Conservation (phyloP, 441 rosid genomes). For the Mallotus japonicus region DNA sequence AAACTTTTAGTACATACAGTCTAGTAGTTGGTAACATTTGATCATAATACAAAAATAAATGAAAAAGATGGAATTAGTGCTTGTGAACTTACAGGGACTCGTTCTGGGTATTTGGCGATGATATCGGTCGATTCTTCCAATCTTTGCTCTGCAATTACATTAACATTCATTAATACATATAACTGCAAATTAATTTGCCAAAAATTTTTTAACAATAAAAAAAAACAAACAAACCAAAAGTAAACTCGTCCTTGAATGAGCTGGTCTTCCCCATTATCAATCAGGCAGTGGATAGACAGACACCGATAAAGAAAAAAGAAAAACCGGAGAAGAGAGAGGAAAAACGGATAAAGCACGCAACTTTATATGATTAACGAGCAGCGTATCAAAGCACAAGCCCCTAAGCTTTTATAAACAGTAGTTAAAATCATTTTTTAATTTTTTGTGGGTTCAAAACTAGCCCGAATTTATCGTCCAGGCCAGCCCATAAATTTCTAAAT, state of each 20-base stretch:
- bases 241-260: slow-evolving; percentile 67
- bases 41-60: neutral
- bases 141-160: slow-evolving; percentile 52
- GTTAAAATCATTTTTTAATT: too few species aligned
- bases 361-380: too few species aligned
- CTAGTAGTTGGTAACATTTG: too few species aligned
- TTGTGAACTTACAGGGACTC: slow-evolving; percentile 60
- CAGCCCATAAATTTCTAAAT: neutral
- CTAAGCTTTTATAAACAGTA: too few species aligned
- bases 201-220: neutral
- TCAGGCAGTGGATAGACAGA: neutral
- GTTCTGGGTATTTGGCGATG: slow-evolving; percentile 62
- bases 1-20: too few species aligned
- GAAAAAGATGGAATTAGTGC: neutral
- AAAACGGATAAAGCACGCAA: neutral
- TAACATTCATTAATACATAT: neutral
- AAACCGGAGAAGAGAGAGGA: neutral
- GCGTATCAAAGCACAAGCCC: too few species aligned
- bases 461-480: too few species aligned
- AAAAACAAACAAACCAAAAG: slow-evolving; percentile 46
- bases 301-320: neutral
- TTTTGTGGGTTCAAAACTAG: too few species aligned
- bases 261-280: slow-evolving; percentile 34
- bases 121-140: slow-evolving; percentile 63
- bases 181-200: neutral